phyloP scores from a whole-genome alignment of 2,329 filamentous ascomycete species.

The Xylaria polymorpha region DNA sequence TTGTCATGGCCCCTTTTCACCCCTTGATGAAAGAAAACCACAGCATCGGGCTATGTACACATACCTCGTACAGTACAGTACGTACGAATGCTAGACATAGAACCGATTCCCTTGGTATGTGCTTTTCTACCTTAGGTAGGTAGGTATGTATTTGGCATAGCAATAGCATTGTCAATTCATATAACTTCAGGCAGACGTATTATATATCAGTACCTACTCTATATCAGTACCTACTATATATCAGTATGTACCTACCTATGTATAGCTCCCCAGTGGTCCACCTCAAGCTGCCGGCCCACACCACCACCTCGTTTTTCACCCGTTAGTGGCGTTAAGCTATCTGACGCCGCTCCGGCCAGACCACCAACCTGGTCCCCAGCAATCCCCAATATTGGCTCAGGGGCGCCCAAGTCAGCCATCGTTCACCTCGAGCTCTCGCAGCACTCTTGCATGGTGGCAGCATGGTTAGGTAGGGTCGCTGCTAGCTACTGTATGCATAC shows the following conservation, averaged over 20 bases:
- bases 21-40: neutral
- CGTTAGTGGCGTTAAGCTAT: conserved; percentile 27
- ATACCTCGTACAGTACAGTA: neutral
- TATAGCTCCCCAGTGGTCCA: conserved; percentile 3
- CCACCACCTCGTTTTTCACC: conserved; percentile 14
- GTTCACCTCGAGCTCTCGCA: neutral
- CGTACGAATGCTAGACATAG: neutral
- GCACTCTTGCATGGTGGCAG: neutral
- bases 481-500: neutral
- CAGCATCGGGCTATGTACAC: neutral
- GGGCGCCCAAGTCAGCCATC: conserved; percentile 16
- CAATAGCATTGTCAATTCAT: neutral
- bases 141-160: no score
- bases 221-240: no score
- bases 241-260: neutral
- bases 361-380: conserved; percentile 17
- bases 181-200: no score
- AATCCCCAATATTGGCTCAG: conserved; percentile 27
- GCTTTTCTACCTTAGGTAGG: conserved; percentile 3
- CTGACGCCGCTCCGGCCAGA: conserved; percentile 20
- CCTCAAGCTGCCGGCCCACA: conserved; percentile 15
- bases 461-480: conserved; percentile 7
- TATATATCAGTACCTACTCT: no score
- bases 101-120: neutral
- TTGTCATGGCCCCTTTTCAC: conserved; percentile 4